A percentile compares a stretch with the other conserved stretches of the same genome.
Conservation (phyloP, 2,329 filamentous ascomycete genomes). For the Talaromyces verruculosus region DNA sequence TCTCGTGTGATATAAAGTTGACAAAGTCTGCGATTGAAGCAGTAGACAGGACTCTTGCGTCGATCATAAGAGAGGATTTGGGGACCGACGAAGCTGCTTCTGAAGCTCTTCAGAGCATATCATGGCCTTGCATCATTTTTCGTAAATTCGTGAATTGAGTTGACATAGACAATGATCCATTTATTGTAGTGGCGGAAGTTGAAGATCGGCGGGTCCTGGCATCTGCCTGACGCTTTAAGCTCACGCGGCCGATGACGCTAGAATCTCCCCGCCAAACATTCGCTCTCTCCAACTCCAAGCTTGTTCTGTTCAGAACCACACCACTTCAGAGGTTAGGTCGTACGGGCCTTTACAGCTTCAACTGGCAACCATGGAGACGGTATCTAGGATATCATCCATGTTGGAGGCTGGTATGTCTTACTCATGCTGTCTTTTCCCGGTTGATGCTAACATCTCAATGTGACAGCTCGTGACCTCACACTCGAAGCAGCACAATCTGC, state of each 20-base stretch:
- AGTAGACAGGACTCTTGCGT: constrained; percentile 31
- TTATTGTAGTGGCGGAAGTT: background rate
- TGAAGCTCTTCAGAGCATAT: background rate
- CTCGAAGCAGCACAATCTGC: constrained; percentile 94
- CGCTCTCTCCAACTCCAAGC: background rate
- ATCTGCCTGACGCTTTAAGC: background rate
- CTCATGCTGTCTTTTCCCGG: constrained; percentile 11
- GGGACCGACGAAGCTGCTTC: background rate
- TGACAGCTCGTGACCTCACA: constrained; percentile 86
- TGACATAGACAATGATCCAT: background rate
- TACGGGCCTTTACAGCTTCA: constrained; percentile 23
- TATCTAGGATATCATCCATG: constrained; percentile 88
- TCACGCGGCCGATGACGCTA: constrained; percentile 9
- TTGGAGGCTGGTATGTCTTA: constrained; percentile 77
- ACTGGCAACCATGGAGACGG: constrained; percentile 75
- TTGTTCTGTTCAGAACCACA: background rate
- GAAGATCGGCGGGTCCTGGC: background rate
- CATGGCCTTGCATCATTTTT: background rate
- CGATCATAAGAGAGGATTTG: constrained; percentile 11
- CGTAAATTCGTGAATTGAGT: background rate
- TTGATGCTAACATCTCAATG: constrained; percentile 6
- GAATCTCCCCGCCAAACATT: constrained; percentile 7
- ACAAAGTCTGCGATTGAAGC: constrained; percentile 59
- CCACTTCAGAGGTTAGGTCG: constrained; percentile 6
- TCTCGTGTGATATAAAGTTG: constrained; percentile 59